Evolutionary conservation across 2,329 filamentous ascomycete species (phyloP), one percentile per base, ranked within the genome.

Genomic region (Zasmidium citrigriseum): DNA sequence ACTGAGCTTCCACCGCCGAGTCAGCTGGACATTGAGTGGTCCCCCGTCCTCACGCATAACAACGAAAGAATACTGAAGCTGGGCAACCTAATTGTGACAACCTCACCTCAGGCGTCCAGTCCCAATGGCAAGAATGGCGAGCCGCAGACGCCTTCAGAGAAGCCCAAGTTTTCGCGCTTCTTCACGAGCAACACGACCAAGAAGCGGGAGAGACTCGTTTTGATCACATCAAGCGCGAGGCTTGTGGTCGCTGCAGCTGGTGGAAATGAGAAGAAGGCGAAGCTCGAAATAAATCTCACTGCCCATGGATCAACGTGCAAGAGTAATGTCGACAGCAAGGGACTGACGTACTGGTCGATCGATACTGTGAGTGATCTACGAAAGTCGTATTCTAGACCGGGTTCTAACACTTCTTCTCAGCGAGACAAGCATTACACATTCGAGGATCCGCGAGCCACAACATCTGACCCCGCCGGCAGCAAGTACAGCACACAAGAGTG

Each of bases 1-100:
- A 98, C 95, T 1, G 95, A 99, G 74, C 82, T 99, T 10, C 92
- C 95, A 16, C 93, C 95, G n/a, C 95, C 95, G 0, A 96, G 90
- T 52, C 95, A 98, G 73, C 80, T 99, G 23, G 95, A 99, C 71
- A 96, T 99, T 57, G 95, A 99, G 76, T 99, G 95, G 95, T 97
- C 93, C 0, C 95, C 95, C 0, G 93, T 99, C 3, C 80, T 99
- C 55, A 97, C 90, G 10, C 87, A 88, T 69, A 88, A 86, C 59
- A 97, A 98, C 70, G 95, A 99, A 75, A 86, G 95, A 34, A 99
- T 99, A 66, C 76, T 99, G 62, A 97, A 96, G 74, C 81, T 99
- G 21, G 95, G 95, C 1, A 96, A 99, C 69, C 78, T 97, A 63
- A 85, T 92, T 74, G 93, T 99, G 7, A 82, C 90, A 41, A 89